Evolutionary conservation across 768 basidiomycete species (phyloP), one percentile per base, ranked within the genome.

Genomic region (Naganishia randhawae): DNA sequence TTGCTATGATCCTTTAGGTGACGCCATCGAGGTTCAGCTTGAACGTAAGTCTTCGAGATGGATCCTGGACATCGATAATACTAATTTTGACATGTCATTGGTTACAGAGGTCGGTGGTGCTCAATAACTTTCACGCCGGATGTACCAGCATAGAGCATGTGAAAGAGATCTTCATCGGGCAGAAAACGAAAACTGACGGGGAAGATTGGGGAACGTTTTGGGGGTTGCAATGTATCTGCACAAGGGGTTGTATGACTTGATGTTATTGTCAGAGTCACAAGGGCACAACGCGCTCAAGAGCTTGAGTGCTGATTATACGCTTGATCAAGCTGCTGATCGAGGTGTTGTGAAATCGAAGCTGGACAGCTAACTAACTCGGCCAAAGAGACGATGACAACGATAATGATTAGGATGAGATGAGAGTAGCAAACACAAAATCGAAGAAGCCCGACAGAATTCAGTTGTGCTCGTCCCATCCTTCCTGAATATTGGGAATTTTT

Each of bases 11-110:
- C 31, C 10, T 50, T 37, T 32, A 54, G 68, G 74, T 41, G 93
- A 97, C 78, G 87, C 91, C 8, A 92, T 97, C 81, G 93, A 97
- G 84, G 93, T 94, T 71, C 91, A 93, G 89, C 89, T 95, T 69
- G 92, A 95, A 83, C 92, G 92, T 94, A 67, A 71, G 79, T 79
- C 27, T 13, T 35, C 27, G 51, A 32, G 51, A 7, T 22, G 7
- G 50, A 51, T 14, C 32, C n/a, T 53, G 27, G n/a, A n/a, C n/a
- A n/a, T 27, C 27, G n/a, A 53, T 33, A 29, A 4, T 14, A 11
- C 10, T 33, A 22, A 17, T 25, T 10, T 10, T 17, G 11, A 2
- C 9, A 10, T 22, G 10, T 22, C 27, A 53, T 5, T 25, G 11
- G 16, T n/a, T 31, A 50, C 63, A 75, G 74, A 75, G 73, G 71